Evolutionary conservation across 2,329 filamentous ascomycete genomes (phyloP).

Genomic region (Pseudogymnoascus sp.): DNA sequence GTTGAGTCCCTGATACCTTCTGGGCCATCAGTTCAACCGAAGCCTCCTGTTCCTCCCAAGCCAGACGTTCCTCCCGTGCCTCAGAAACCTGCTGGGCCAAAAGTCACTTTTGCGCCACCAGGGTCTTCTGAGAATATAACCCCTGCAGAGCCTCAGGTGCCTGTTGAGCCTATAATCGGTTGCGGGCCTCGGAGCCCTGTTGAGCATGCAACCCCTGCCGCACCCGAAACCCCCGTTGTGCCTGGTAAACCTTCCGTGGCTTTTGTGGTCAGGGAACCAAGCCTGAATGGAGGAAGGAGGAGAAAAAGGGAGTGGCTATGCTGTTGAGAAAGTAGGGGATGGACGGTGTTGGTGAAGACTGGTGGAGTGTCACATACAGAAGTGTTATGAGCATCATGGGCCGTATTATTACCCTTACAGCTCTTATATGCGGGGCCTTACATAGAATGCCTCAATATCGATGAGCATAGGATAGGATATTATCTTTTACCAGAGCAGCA

Average conservation of each 20-base stretch:
- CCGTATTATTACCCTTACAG: neutral
- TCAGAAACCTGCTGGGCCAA: neutral
- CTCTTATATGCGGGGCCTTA: neutral
- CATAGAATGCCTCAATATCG: neutral
- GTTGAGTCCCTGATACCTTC: neutral
- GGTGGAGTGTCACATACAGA: neutral
- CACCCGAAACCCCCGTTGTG: neutral
- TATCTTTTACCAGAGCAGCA: neutral
- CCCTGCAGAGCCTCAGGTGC: neutral
- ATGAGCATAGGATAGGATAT: neutral
- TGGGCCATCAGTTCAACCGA: no score
- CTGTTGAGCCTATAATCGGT: neutral
- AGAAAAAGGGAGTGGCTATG: neutral
- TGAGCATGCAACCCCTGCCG: neutral
- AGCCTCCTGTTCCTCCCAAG: no score
- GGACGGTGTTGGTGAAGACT: neutral
- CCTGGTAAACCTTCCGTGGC: neutral
- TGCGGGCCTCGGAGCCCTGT: neutral
- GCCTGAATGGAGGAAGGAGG: neutral
- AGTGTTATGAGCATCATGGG: neutral
- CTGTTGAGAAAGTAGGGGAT: neutral
- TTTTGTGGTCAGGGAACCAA: neutral
- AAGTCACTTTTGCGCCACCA: neutral
- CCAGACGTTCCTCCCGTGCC: neutral
- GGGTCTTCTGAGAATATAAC: neutral